phyloP scores from a whole-genome alignment of 2,329 filamentous ascomycete species.

The Fusarium avenaceum region DNA sequence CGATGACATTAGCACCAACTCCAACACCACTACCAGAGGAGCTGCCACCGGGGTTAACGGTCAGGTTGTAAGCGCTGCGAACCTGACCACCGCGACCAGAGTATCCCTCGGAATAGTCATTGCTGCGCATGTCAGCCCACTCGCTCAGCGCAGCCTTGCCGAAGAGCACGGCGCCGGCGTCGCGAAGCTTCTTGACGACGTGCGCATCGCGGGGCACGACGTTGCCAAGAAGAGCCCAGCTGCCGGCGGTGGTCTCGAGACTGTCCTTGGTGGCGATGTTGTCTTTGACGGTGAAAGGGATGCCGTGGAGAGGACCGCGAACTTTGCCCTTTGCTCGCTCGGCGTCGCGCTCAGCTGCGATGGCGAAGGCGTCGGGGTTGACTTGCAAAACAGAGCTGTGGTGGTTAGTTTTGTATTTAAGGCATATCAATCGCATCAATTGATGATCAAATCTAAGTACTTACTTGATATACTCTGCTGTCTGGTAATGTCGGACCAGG shows the following conservation, averaged over 20 bases:
- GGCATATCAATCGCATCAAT: not conserved
- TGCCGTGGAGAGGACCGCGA: conserved; percentile 78
- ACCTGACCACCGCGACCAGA: conserved; percentile 74
- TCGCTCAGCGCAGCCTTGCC: conserved; percentile 80
- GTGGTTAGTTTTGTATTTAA: conserved; percentile 1
- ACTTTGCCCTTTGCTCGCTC: conserved; percentile 70
- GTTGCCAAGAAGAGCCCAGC: conserved; percentile 74
- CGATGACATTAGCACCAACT: conserved; percentile 72
- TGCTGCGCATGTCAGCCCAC: conserved; percentile 80
- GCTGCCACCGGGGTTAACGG: conserved; percentile 76
- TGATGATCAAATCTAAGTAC: conserved; percentile 18
- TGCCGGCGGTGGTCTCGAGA: conserved; percentile 82
- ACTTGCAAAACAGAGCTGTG: conserved; percentile 70
- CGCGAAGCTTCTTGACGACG: conserved; percentile 71
- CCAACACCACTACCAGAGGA: conserved; percentile 75
- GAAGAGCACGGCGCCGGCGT: conserved; percentile 76
- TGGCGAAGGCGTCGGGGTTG: conserved; percentile 75
- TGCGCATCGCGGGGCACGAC: conserved; percentile 76
- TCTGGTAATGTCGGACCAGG: conserved; percentile 70
- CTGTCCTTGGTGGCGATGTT: conserved; percentile 79
- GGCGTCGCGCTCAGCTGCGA: conserved; percentile 71
- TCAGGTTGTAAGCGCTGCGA: conserved; percentile 76
- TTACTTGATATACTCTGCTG: conserved; percentile 74
- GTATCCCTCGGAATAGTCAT: conserved; percentile 77
- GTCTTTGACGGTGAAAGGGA: conserved; percentile 80